Percentiles rank a stretch among this genome's conserved stretches.
These are phyloP conservation scores for Fusarium sp. DNA, from an alignment of 2,329 filamentous ascomycete species.

Conservation along the genomic window DNA sequence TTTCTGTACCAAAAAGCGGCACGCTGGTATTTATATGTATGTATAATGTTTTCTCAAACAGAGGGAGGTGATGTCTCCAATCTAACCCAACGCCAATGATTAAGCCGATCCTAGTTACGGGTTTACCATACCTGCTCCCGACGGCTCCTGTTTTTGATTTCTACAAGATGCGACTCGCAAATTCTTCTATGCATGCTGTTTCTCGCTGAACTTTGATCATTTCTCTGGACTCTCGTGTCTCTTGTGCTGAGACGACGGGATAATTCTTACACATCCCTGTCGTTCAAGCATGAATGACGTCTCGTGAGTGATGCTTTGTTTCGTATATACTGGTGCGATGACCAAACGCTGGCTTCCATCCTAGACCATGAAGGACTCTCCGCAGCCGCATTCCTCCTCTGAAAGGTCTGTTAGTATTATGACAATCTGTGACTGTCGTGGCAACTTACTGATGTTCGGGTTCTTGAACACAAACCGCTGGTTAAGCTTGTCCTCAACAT, in stretches of 20 bases:
- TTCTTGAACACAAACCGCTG: constrained; percentile 94
- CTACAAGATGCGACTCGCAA: constrained; percentile 26
- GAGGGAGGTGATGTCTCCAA: constrained; percentile 24
- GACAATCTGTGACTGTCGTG: neutral
- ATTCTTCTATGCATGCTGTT: constrained; percentile 29
- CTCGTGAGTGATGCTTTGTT: constrained; percentile 12
- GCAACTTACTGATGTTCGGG: constrained; percentile 92
- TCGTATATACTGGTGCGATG: neutral
- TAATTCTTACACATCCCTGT: neutral
- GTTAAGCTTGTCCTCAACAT: constrained; percentile 94
- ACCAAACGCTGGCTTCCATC: neutral
- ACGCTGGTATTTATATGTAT: constrained; percentile 19
- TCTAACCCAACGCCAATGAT: constrained; percentile 44
- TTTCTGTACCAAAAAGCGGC: neutral
- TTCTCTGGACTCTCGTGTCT: neutral
- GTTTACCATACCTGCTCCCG: constrained; percentile 3
- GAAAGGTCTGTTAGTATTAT: constrained; percentile 46
- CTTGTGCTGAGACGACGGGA: neutral
- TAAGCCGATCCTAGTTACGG: constrained; percentile 26
- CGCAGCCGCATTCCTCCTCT: constrained; percentile 97
- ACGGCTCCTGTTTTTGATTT: constrained; percentile 30
- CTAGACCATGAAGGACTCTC: constrained; percentile 92
- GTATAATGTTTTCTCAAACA: constrained; percentile 21
- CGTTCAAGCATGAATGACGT: constrained; percentile 23
- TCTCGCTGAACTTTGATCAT: neutral